A percentile compares a stretch with the other conserved stretches of the same genome.
phyloP scores from a whole-genome alignment of 306 rosid species.

The Lathyrus tuberosus region DNA sequence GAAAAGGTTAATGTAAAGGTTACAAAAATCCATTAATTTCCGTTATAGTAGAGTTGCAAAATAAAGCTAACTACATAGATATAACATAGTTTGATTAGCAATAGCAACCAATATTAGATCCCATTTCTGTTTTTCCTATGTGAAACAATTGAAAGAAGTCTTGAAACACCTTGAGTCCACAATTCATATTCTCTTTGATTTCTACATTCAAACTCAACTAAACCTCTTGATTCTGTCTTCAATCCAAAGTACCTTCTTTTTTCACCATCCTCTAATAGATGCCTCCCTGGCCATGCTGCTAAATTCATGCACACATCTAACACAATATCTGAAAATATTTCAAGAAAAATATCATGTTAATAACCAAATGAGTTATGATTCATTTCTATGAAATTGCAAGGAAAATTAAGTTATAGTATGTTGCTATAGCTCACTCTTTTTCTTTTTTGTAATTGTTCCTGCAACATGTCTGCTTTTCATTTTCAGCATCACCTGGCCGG shows the following conservation, averaged over 20 bases:
- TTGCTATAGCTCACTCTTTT: slow-evolving; percentile 64
- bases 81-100: slow-evolving; percentile 12
- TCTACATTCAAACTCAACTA: slow-evolving; percentile 94
- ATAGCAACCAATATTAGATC: not conserved
- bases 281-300: slow-evolving; percentile 96
- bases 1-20: not conserved
- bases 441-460: slow-evolving; percentile 95
- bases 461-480: slow-evolving; percentile 95
- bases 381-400: not conserved
- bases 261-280: slow-evolving; percentile 73
- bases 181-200: slow-evolving; percentile 78
- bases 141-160: slow-evolving; percentile 78
- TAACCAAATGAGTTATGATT: not conserved
- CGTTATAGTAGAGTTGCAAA: not conserved
- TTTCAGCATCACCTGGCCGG: slow-evolving; percentile 92
- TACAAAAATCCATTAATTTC: slow-evolving; percentile 16
- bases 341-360: slow-evolving; percentile 4
- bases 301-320: slow-evolving; percentile 67
- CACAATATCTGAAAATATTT: slow-evolving; percentile 67
- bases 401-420: not conserved
- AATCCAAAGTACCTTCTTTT: slow-evolving; percentile 84
- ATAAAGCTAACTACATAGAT: slow-evolving; percentile 16
- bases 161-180: slow-evolving; percentile 87
- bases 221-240: slow-evolving; percentile 80
- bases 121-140: slow-evolving; percentile 52